These are phyloP conservation scores for Lasiodiplodia hormozganensis DNA, from an alignment of 2,329 filamentous ascomycete species.

Conservation along the genomic window DNA sequence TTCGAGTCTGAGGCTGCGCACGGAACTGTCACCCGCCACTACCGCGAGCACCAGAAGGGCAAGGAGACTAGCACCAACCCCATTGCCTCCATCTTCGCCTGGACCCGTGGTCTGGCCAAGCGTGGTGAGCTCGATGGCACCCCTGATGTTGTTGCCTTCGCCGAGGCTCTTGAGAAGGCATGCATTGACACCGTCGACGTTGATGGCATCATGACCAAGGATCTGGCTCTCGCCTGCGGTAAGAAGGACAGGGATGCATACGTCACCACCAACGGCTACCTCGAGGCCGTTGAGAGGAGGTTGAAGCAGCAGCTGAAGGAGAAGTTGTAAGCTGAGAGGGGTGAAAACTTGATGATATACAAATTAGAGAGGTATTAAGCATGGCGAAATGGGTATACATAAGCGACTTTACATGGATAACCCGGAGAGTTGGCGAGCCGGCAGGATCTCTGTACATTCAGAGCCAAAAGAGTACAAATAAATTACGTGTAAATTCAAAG, in stretches of 20 bases:
- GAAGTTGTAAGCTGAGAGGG: slow-evolving; percentile 66
- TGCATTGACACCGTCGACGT: slow-evolving; percentile 93
- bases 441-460: background rate
- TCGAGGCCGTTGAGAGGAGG: slow-evolving; percentile 89
- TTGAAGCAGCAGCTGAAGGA: slow-evolving; percentile 81
- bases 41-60: slow-evolving; percentile 98
- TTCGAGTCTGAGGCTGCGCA: slow-evolving; percentile 98
- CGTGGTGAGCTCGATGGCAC: slow-evolving; percentile 91
- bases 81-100: slow-evolving; percentile 98
- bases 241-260: slow-evolving; percentile 84
- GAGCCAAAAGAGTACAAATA: slow-evolving; percentile 1
- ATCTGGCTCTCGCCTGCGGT: slow-evolving; percentile 92
- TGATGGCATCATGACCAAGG: slow-evolving; percentile 99
- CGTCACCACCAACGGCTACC: slow-evolving; percentile 88
- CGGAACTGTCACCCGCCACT: slow-evolving; percentile 97
- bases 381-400: slow-evolving; percentile 5
- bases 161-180: slow-evolving; percentile 88
- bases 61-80: slow-evolving; percentile 97
- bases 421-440: background rate
- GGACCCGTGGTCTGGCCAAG: slow-evolving; percentile 93
- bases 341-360: background rate
- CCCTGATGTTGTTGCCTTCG: slow-evolving; percentile 90
- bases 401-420: background rate
- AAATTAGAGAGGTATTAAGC: background rate
- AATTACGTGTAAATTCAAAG: background rate